Base-by-base conservation (phyloP, 345 rosid species). In the Pistacia atlantica region DNA sequence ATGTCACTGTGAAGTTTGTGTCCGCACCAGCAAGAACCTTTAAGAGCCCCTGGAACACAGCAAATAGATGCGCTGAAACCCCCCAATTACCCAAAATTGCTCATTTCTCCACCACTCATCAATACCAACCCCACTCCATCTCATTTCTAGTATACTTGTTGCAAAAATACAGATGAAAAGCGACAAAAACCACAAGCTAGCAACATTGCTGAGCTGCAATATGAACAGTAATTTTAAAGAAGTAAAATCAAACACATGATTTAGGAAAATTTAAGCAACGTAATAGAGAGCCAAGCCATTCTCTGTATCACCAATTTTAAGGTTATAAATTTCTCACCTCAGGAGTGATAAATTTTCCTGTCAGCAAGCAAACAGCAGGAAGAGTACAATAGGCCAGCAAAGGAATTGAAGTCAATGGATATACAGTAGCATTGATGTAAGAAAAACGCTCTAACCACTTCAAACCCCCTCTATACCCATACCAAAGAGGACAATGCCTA, bases 81-180 rank as follows among this genome's bases (percentile, higher is more conserved):
- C 91, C 79, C 90, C 92, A 2, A 88, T 90, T 65, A 87, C 90
- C 97, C 92, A 90, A 80, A 88, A 88, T 84, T 90, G 92, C 71
- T 91, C 90, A 42, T 91, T 91, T 79, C 97, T 90, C 97, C 94
- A 89, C 93, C 97, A 90, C 14, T 90, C 90, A 16, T 90, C 82
- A 33, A 92, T 75, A n/a, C 94, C 87, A 0, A 89, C 91, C 42
- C 86, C 86, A 46, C 92, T 89, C 97, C 92, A 90, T 75, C 89
- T 80, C 90, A 90, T 89, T 82, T 92, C 94, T 7, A 92, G 86
- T 61, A 87, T 83, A 64, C 82, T 83, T 18, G 97, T 92, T 22
- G 87, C 88, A 48, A 89, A 87, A 66, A 92, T 90, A 28, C 88
- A 89, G 3, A 86, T 67, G 80, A 92, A 90, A 17, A 92, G 90